phyloP scores from a whole-genome alignment of 1,284 basidiomycete genomes.

The Ceratobasidium sp. region DNA sequence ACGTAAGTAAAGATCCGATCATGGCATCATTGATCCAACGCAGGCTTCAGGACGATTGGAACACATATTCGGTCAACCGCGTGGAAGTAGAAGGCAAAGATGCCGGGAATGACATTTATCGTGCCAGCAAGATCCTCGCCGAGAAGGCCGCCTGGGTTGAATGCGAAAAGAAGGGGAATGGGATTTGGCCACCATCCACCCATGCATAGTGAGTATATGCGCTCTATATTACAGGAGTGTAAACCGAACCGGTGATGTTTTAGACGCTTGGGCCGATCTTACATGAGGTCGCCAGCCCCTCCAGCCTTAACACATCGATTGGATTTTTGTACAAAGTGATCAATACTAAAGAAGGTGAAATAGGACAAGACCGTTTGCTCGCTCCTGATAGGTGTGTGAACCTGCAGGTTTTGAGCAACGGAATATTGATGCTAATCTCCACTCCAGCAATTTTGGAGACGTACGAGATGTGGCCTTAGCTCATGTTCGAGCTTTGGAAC shows the following conservation, averaged over 20 bases:
- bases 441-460: slow-evolving; percentile 61
- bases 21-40: slow-evolving; percentile 51
- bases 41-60: slow-evolving; percentile 70
- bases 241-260: too few relatives aligned
- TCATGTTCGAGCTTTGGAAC: slow-evolving; percentile 69
- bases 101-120: slow-evolving; percentile 66
- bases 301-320: slow-evolving; percentile 39
- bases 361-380: slow-evolving; percentile 23
- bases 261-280: slow-evolving; percentile 60
- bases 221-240: too few relatives aligned
- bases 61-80: slow-evolving; percentile 67
- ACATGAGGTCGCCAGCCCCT: slow-evolving; percentile 27
- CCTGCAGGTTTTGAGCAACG: neutral
- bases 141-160: slow-evolving; percentile 76
- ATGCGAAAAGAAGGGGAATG: slow-evolving; percentile 67
- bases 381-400: slow-evolving; percentile 41
- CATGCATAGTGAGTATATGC: slow-evolving; percentile 55
- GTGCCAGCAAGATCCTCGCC: slow-evolving; percentile 77
- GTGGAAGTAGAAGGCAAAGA: slow-evolving; percentile 69
- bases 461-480: slow-evolving; percentile 74
- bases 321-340: slow-evolving; percentile 31
- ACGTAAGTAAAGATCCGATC: slow-evolving; percentile 34
- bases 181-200: slow-evolving; percentile 53
- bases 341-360: slow-evolving; percentile 12
- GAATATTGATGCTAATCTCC: neutral